Base-by-base conservation (phyloP, 192 early-diverging fungal species). In the Hyaloraphidium curvatum region DNA sequence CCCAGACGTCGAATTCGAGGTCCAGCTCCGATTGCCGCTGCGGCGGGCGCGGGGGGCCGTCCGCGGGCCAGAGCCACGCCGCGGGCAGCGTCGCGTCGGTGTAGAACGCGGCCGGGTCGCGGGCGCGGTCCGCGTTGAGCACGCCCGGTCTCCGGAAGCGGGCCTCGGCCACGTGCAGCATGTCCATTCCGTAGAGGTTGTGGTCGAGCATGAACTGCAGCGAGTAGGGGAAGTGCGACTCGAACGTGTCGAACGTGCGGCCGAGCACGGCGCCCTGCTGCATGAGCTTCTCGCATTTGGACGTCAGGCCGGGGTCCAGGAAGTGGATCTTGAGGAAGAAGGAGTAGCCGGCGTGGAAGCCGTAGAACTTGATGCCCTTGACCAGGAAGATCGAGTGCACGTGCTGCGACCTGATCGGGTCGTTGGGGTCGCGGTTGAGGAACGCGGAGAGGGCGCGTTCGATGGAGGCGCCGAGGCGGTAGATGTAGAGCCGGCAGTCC, bases 191-290 rank as follows among this genome's bases (percentile, higher is more conserved):
- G 54, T 81, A 83, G 16, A 94, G 61, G 41, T 87, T 87, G 57
- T 81, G 80, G 53, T 94, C 87, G 48, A 89, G 70, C 50, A 87
- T 67, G 55, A 91, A 90, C 69, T 94, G 91, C 16, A 86, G 60
- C 1, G 75, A 62, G 55, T 82, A 91, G 0, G 84, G 74, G 29
- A 94, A 61, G 62, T 94, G 91, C 5, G 82, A 66, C 62, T 87
- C 91, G 56, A 77, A 81, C 1, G 80, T 71, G n/a, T 87, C 73
- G 51, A 82, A 81, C 5, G 50, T 39, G 0, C 62, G 70, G 3
- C 73, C 74, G 76, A 91, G 74, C 2, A 91, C 71, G 2, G 75
- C 81, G 1, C 87, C 87, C 22, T 67, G 70, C 19, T 72, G 61
- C 55, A 94, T 68, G 37, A 91, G 59, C 13, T 69, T 74, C 17